Evolutionary conservation across 2,329 filamentous ascomycete species (phyloP), one percentile per base, ranked within the genome.

Genomic region (Penicillium paneum): DNA sequence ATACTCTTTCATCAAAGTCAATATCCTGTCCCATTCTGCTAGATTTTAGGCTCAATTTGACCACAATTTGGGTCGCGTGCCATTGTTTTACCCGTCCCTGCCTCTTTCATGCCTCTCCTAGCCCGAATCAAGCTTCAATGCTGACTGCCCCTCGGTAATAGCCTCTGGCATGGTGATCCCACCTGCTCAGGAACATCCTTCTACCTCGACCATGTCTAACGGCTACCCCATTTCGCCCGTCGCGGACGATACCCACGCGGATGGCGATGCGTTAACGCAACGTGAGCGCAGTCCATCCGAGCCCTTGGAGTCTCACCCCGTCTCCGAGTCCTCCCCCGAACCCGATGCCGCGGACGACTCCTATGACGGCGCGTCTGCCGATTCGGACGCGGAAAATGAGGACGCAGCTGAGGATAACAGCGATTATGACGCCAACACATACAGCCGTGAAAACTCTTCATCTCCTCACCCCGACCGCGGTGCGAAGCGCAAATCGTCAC

Each of bases 281-380:
- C 88, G 82, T 74, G 89, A 91, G 65, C 90, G 85, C 79, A 89
- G 91, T 64, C 80, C 88, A 57, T 91, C 89, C 66, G 88, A 95
- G 67, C 79, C 83, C 64, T 82, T 83, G 68, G 83, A 88, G 66
- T 73, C 78, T 61, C 74, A 77, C 66, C 76, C 75, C 70, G 80
- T 78, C 61, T 76, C 78, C 66, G 77, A 80, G 66, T 77, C 76
- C 65, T 71, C 68, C 58, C 70, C 75, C 67, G 73, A 69, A 34
- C 67, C 71, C 57, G 70, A 75, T 58, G 67, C 66, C 54, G 70
- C 67, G 28, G 72, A 76, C 55, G 72, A 73, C 49, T 74, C 73
- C 42, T 73, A 71, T 55, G 67, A 74, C 58, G 68, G 64, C 48
- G 70, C 67, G 51, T 74, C 68, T 52, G 66, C 67, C 3, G 69